Evolutionary conservation across 306 rosid species (phyloP).

Genomic region (Gillenia trifoliata): DNA sequence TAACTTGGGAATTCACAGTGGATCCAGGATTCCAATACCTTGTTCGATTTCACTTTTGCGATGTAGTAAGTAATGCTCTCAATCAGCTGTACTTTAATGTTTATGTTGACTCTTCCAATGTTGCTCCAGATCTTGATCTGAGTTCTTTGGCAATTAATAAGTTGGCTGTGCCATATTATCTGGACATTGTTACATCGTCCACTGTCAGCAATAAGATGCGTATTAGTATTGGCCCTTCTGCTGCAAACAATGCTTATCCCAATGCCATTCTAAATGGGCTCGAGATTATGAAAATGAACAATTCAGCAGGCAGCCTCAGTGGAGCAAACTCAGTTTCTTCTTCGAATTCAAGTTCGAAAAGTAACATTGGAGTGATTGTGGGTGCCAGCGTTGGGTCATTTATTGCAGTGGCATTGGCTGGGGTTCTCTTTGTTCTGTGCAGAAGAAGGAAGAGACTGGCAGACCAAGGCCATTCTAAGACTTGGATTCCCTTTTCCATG

Average conservation of each 20-base stretch:
- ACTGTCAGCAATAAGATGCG: slow-evolving; percentile 28
- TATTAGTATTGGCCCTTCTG: slow-evolving; percentile 71
- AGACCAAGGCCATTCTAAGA: slow-evolving; percentile 51
- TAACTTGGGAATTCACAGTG: slow-evolving; percentile 71
- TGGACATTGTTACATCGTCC: slow-evolving; percentile 48
- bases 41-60: slow-evolving; percentile 84
- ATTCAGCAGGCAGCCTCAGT: slow-evolving; percentile 66
- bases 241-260: slow-evolving; percentile 34
- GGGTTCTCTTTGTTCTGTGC: slow-evolving; percentile 39
- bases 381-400: slow-evolving; percentile 54
- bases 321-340: slow-evolving; percentile 22
- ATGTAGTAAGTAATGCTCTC: slow-evolving; percentile 50
- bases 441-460: slow-evolving; percentile 44
- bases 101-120: slow-evolving; percentile 49
- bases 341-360: slow-evolving; percentile 40
- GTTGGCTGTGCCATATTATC: slow-evolving; percentile 50
- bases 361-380: slow-evolving; percentile 44
- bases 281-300: slow-evolving; percentile 88
- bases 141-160: not conserved
- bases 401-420: slow-evolving; percentile 41
- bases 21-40: slow-evolving; percentile 75
- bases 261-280: slow-evolving; percentile 88
- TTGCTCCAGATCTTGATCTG: slow-evolving; percentile 48
- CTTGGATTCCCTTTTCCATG: slow-evolving; percentile 62
- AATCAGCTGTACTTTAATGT: slow-evolving; percentile 70